Percentiles rank a stretch among this genome's conserved stretches.
phyloP scores from a whole-genome alignment of 2,329 filamentous ascomycete species.

The Scytalidium lignicola region DNA sequence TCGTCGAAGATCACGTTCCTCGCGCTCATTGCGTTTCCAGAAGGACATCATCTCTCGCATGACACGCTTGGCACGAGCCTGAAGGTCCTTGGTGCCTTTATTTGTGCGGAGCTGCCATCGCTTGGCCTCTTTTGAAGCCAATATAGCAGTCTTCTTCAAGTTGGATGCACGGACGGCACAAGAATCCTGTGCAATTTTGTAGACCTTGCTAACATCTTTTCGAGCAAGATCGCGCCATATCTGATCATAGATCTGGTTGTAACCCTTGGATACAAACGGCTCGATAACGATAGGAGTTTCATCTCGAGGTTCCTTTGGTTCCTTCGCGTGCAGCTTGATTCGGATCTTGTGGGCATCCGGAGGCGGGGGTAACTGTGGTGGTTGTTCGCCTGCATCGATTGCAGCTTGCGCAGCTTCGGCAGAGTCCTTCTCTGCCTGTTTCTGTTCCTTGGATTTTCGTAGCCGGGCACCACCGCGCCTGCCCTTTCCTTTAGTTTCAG shows the following conservation, averaged over 20 bases:
- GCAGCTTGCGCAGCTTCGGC: slow-evolving; percentile 86
- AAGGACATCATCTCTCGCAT: slow-evolving; percentile 99
- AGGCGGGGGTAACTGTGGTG: slow-evolving; percentile 45
- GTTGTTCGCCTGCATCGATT: slow-evolving; percentile 70
- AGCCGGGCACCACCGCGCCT: slow-evolving; percentile 55
- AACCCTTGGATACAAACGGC: slow-evolving; percentile 79
- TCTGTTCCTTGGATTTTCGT: slow-evolving; percentile 87
- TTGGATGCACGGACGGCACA: slow-evolving; percentile 88
- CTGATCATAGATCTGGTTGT: slow-evolving; percentile 95
- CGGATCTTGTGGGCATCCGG: slow-evolving; percentile 45
- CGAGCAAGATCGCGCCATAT: slow-evolving; percentile 93
- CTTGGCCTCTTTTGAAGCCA: slow-evolving; percentile 95
- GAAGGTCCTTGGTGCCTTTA: slow-evolving; percentile 96
- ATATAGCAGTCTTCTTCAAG: slow-evolving; percentile 91
- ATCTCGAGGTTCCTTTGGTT: slow-evolving; percentile 32
- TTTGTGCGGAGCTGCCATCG: slow-evolving; percentile 97
- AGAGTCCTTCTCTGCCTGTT: slow-evolving; percentile 73
- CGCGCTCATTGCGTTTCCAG: slow-evolving; percentile 98
- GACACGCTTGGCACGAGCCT: slow-evolving; percentile 91
- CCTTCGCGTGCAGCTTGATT: slow-evolving; percentile 51
- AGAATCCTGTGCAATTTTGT: slow-evolving; percentile 80
- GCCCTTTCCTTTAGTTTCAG: slow-evolving; percentile 45
- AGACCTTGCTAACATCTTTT: slow-evolving; percentile 90
- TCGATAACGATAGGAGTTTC: slow-evolving; percentile 34
- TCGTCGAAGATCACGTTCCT: slow-evolving; percentile 91